Base-by-base conservation (phyloP, 257 asterid species). In the Buddleja alternifolia region DNA sequence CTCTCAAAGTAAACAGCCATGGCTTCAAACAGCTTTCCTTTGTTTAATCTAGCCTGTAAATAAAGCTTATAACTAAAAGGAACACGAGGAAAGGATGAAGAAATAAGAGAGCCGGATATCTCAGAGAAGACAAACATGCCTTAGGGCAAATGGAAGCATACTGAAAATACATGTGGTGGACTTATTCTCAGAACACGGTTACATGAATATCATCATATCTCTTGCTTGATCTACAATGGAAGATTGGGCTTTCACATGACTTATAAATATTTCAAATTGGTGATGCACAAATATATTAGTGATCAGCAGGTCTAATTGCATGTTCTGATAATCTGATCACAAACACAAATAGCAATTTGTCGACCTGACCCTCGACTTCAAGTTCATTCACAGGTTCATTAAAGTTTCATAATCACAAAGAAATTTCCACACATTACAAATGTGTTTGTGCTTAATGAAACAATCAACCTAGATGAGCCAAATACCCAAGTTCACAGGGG, bases 1-100 rank as follows among this genome's bases (percentile, higher is more conserved):
- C 99, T 90, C 73, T 90, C 96, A 78, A 93, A 93, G 80, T 88
- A 93, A 73, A 86, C 77, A 47, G 77, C 85, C 99, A 93, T 93
- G 69, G 99, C 89, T 74, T 90, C 97, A 60, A 93, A 84, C 58
- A 90, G 87, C 80, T 88, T 90, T 78, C 60, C 96, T 78, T 87
- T 93, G 77, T 88, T 87, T 72, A 79, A 56, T 75, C 85, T 86
- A 64, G 97, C 97, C 97, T 90, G 96, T 54, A 80, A 71, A 66
- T 36, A 57, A 60, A 74, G 23, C 29, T 7, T 57, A 60, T 46
- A 50, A 64, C 48, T 58, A 60, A 23, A 42, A 65, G 45, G 57
- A 37, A 72, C 59, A 42, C 37, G 60, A 21, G 36, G 17, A 53
- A 25, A 21, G 8, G 51, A 29, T 45, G 48, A 19, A 47, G 6